These are phyloP conservation scores for Penicillium hordei DNA, from an alignment of 2,329 filamentous ascomycete genomes.

Conservation along the genomic window DNA sequence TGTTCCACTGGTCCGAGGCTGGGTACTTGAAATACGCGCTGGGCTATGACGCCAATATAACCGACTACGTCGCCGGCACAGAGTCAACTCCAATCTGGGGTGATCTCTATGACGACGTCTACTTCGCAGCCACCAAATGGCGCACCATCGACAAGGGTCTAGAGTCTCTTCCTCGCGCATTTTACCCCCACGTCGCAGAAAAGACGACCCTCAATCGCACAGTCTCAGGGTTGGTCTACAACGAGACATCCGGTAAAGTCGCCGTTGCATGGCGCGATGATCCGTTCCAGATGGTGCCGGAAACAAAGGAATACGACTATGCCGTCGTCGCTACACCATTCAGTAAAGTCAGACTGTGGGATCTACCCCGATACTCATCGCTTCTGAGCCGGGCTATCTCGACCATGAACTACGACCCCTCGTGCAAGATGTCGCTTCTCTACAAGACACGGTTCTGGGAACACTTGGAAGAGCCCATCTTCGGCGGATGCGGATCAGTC, in stretches of 20 bases:
- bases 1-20: slow-evolving; percentile 66
- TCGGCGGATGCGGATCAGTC: slow-evolving; percentile 52
- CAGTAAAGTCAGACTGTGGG: slow-evolving; percentile 62
- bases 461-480: slow-evolving; percentile 56
- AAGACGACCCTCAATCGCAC: slow-evolving; percentile 57
- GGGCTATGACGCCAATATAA: slow-evolving; percentile 54
- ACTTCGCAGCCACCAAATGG: slow-evolving; percentile 61
- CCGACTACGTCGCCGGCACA: slow-evolving; percentile 52
- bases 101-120: slow-evolving; percentile 57
- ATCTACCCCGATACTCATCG: slow-evolving; percentile 56
- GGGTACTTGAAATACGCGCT: slow-evolving; percentile 62
- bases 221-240: slow-evolving; percentile 58
- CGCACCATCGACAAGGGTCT: slow-evolving; percentile 64
- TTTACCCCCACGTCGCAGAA: slow-evolving; percentile 61
- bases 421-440: slow-evolving; percentile 63
- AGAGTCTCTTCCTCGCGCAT: slow-evolving; percentile 60
- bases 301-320: slow-evolving; percentile 62
- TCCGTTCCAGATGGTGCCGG: slow-evolving; percentile 40
- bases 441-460: slow-evolving; percentile 66
- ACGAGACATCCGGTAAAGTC: slow-evolving; percentile 53
- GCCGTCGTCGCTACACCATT: slow-evolving; percentile 66
- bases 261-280: slow-evolving; percentile 57
- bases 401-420: slow-evolving; percentile 51
- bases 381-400: slow-evolving; percentile 51
- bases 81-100: slow-evolving; percentile 50